Base-by-base conservation (phyloP, 2,329 filamentous ascomycete species). In the Aspergillus chevalieri region DNA sequence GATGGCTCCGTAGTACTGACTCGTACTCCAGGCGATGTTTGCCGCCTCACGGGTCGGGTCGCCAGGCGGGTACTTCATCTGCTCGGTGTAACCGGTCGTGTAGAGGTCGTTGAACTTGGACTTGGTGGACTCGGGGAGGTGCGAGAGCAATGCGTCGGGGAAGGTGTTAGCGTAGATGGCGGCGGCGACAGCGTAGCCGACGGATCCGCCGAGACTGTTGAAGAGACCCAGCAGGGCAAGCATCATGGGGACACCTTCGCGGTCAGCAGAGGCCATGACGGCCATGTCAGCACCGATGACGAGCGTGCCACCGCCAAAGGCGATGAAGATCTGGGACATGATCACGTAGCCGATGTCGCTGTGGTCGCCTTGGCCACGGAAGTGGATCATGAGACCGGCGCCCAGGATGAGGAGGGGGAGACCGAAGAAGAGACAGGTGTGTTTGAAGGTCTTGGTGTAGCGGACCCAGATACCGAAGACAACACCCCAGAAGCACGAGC, bases 141-240 rank as follows among this genome's bases (percentile, higher is more conserved):
- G 67, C 22, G 60, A 59, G 28, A 54, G 52, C 9, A 84, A 70
- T 0, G 72, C 70, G 2, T 66, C 58, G 7, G 73, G 73, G 63
- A 85, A 80, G 1, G 78, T 75, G 52, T 77, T 74, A 2, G 76
- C 79, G 78, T 82, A 86, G 54, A 86, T 82, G 21, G 59, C 56
- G 3, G 61, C 57, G 1, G 56, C 52, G 19, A 67, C 64, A 2
- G 65, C 62, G 15, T 54, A 51, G 1, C 69, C 69, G 12, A 70
- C 63, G 2, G 68, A 62, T 4, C 65, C 63, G 1, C 69, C 69
- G 2, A 72, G 48, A 22, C 58, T 70, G 19, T 58, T 55, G 50
- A 63, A 68, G 8, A 72, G 53, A 8, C 64, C 62, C 19, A 72
- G 47, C 10, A 72, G 47, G 7, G 69, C 63, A 10, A 72, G 59